Percentiles rank a stretch among this genome's conserved stretches.
These are phyloP conservation scores for Ganoderma sinense DNA, from an alignment of 1,284 basidiomycete genomes.

Conservation along the genomic window DNA sequence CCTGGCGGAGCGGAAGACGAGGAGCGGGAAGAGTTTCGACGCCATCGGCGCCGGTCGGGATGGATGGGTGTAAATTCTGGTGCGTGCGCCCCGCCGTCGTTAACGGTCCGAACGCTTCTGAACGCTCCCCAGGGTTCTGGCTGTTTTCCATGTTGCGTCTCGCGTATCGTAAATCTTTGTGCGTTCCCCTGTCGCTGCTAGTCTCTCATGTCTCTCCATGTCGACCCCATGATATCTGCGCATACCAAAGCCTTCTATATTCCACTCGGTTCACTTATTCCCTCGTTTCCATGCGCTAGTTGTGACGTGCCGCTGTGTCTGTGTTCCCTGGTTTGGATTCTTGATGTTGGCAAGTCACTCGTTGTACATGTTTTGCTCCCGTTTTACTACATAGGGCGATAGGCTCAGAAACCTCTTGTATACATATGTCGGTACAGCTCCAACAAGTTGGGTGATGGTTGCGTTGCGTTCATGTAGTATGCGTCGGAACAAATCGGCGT, in stretches of 20 bases:
- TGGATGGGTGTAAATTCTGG: slow-evolving; percentile 47
- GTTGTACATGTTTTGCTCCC: slow-evolving; percentile 22
- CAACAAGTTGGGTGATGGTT: slow-evolving; percentile 12
- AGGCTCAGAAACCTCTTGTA: slow-evolving; percentile 27
- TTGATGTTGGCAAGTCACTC: slow-evolving; percentile 19
- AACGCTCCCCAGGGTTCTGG: slow-evolving; percentile 10
- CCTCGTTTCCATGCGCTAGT: slow-evolving; percentile 14
- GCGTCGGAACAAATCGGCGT: not conserved
- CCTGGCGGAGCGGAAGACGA: slow-evolving; percentile 69
- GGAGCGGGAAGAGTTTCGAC: slow-evolving; percentile 84
- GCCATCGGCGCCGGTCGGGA: slow-evolving; percentile 67
- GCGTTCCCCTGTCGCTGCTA: slow-evolving; percentile 7
- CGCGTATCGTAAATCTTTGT: slow-evolving; percentile 18
- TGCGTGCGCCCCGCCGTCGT: slow-evolving; percentile 25
- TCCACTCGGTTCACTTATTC: slow-evolving; percentile 23
- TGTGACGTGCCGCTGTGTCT: slow-evolving; percentile 15
- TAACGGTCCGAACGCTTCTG: slow-evolving; percentile 34
- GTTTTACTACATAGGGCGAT: slow-evolving; percentile 12
- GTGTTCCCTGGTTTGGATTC: slow-evolving; percentile 21
- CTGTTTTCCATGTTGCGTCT: slow-evolving; percentile 15
- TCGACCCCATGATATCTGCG: slow-evolving; percentile 1
- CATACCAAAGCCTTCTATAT: slow-evolving; percentile 25
- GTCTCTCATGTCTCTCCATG: not conserved
- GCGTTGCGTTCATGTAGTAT: slow-evolving; percentile 9
- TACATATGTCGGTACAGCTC: slow-evolving; percentile 28